Conservation (phyloP, 208 protist genomes). For the Acanthamoeba royreba region DNA sequence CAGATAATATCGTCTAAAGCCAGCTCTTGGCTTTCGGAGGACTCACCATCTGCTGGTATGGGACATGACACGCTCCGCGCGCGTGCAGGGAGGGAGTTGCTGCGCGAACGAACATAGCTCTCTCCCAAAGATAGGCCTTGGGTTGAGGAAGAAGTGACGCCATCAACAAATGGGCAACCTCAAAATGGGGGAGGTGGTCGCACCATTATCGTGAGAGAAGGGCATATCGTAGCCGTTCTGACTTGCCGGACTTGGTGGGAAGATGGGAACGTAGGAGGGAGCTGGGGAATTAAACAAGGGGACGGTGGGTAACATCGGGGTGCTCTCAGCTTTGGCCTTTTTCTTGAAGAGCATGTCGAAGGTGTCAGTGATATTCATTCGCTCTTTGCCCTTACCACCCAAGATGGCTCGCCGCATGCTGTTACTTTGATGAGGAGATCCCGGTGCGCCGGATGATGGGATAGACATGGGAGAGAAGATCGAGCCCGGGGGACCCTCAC, state of each 20-base stretch:
- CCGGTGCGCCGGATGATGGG: neutral
- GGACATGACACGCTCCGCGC: neutral
- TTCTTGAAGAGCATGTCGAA: slow-evolving; percentile 32
- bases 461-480: neutral
- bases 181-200: neutral
- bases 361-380: neutral
- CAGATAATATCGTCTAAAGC: slow-evolving; percentile 14
- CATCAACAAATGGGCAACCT: neutral
- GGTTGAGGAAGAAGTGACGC: no score
- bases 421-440: neutral
- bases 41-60: neutral
- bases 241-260: neutral
- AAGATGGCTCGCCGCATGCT: neutral
- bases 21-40: neutral
- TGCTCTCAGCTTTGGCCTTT: slow-evolving; percentile 8
- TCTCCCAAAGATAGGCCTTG: neutral
- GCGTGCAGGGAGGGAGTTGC: neutral
- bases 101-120: neutral
- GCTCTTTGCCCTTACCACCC: neutral
- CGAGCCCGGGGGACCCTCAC: neutral
- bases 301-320: neutral
- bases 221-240: neutral
- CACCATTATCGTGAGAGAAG: neutral
- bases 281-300: neutral
- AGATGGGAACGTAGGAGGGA: neutral